Evolutionary conservation across 2,329 filamentous ascomycete genomes (phyloP).

Genomic region (Lanzia echinophila): DNA sequence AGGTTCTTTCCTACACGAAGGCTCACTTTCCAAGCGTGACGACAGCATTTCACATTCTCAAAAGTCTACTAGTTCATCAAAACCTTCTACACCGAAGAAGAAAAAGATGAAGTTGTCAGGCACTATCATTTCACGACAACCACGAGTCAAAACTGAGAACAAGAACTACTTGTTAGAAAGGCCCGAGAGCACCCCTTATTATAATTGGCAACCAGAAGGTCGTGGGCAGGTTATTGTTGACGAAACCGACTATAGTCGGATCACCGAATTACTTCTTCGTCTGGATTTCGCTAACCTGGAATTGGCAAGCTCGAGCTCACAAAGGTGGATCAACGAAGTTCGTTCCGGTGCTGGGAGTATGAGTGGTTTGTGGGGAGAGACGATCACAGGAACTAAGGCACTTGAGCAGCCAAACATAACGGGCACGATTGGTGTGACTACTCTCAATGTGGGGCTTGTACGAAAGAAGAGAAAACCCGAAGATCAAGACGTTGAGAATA

Average conservation of each 20-base stretch:
- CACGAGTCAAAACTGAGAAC: conserved; percentile 55
- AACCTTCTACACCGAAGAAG: conserved; percentile 33
- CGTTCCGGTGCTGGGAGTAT: conserved; percentile 35
- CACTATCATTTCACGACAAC: conserved; percentile 55
- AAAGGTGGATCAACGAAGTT: conserved; percentile 64
- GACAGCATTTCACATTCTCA: conserved; percentile 1
- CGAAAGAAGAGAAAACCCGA: conserved; percentile 44
- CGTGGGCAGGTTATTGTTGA: conserved; percentile 58
- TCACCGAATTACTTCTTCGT: conserved; percentile 62
- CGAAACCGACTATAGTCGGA: conserved; percentile 58
- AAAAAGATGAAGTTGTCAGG: conserved; percentile 47
- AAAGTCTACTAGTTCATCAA: conserved; percentile 4
- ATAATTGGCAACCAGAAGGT: conserved; percentile 55
- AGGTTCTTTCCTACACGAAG: conserved; percentile 12
- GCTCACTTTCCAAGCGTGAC: conserved; percentile 10
- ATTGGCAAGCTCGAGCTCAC: conserved; percentile 57
- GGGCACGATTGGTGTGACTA: conserved; percentile 27
- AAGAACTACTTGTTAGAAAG: conserved; percentile 44
- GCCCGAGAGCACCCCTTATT: conserved; percentile 53
- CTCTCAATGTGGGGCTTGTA: conserved; percentile 36
- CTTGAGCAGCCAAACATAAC: conserved; percentile 17
- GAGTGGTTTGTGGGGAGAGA: conserved; percentile 44
- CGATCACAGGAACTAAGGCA: conserved; percentile 40
- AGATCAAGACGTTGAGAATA: conserved; percentile 11
- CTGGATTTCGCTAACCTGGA: conserved; percentile 65